Base-by-base conservation (phyloP, 2,329 filamentous ascomycete genomes). In the Arthrocladium fulminans region DNA sequence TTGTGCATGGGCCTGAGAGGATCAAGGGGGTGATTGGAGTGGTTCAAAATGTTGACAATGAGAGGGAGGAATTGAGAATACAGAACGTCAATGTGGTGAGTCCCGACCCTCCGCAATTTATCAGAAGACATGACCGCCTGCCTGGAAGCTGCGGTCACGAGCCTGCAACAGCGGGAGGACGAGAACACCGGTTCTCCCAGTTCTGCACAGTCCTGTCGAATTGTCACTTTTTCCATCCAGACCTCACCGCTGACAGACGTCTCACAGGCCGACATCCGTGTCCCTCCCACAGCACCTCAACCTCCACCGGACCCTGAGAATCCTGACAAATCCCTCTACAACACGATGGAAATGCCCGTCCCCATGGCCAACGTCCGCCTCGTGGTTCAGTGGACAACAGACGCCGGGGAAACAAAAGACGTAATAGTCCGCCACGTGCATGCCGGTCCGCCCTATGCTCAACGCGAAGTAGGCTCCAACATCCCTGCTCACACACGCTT, bases 1-100 rank as follows among this genome's bases (percentile, higher is more conserved):
- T 97, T 50, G 69, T 88, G 47, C 79, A 83, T 52, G 89, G 90
- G 7, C 76, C 75, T 29, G 85, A 92, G 60, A 27, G 44, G n/a
- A 35, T 56, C 12, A 84, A 82, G 70, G 88, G 88, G 60, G 86
- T 83, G 70, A 92, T 98, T 66, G 86, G 86, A 44, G 70, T 71
- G n/a, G 78, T 97, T 38, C 65, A 64, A 51, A 64, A 70, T 1
- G 70, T 94, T 39, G 68, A 79, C 55, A 53, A 61, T 3, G 65
- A 74, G 9, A 70, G 67, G 39, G 81, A 79, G 52, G 74, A 75
- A 53, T 70, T 87, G 39, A 72, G 67, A n/a, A 67, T 89, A 37
- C 73, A 79, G 53, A 77, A 74, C 20, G 58, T 81, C 51, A 81
- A 84, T 61, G 72, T 76, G 72, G 86, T 88, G 72, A 59, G 76